Evolutionary conservation across 139 green algal species (phyloP), one percentile per base, ranked within the genome.

Genomic region (Chlamydomonas sp.): DNA sequence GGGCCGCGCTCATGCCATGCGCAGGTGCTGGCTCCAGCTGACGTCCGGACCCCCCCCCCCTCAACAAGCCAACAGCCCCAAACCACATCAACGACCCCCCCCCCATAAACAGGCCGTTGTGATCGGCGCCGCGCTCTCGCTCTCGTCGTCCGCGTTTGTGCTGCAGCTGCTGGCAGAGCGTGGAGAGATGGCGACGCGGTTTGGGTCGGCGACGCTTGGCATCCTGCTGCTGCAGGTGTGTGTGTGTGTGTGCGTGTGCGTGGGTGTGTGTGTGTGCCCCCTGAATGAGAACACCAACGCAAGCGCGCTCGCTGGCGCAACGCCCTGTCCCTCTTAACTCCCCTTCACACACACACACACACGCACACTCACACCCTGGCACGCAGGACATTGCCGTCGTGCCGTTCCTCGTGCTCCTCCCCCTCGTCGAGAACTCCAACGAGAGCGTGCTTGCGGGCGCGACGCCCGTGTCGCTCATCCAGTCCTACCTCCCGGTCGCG

Each of bases 121-220:
- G 2, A 96, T 97, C 59, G 92, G 83, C 8, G 88, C 84, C 0
- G 92, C 88, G 3, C 87, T 97, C 48, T 92, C 90, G 3, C 85
- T 97, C 39, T 95, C 87, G 2, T 89, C 76, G 47, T 92, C 83
- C 38, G 92, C 92, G 20, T 97, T 97, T 67, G 92, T 96, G 54
- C 86, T 97, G 71, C 93, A 98, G 87, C 86, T 98, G 58, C 81
- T 98, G 57, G 60, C 64, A 3, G 93, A 98, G 75, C 81, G 82
- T 1, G 89, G 88, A 1, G 86, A 96, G 85, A 71, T 96, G 63
- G 48, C 88, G 5, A 94, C 87, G 0, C 76, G 79, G 1, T 90
- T 95, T 78, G 93, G 93, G 1, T 88, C 81, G 20, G 93, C 92
- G 57, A 97, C 93, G n/a, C 81, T 98, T 39, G 93, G 93, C 29